Evolutionary conservation across 2,329 filamentous ascomycete species (phyloP).

Genomic region (Xylariaceae sp.): DNA sequence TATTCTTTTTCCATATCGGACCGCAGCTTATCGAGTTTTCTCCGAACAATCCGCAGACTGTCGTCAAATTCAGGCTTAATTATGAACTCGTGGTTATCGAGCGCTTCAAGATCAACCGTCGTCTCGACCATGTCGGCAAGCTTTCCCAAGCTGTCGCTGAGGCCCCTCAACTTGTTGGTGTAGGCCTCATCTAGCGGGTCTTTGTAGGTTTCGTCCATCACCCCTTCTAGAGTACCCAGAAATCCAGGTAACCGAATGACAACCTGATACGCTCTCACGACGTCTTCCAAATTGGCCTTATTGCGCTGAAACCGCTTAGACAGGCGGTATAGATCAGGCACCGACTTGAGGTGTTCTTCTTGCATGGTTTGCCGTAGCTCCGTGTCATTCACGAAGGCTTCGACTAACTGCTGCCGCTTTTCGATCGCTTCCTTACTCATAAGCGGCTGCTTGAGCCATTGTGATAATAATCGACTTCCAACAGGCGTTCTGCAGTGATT

Average conservation of each 20-base stretch:
- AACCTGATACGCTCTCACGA: slow-evolving; percentile 94
- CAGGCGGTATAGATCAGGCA: slow-evolving; percentile 91
- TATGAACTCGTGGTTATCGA: slow-evolving; percentile 97
- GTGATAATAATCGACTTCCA: slow-evolving; percentile 85
- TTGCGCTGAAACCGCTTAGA: slow-evolving; percentile 95
- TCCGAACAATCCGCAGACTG: slow-evolving; percentile 82
- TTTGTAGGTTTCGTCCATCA: slow-evolving; percentile 95
- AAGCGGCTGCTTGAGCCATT: slow-evolving; percentile 97
- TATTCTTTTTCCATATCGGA: slow-evolving; percentile 87
- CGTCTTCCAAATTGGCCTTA: slow-evolving; percentile 91
- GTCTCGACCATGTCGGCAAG: slow-evolving; percentile 98
- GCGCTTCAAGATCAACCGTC: slow-evolving; percentile 91
- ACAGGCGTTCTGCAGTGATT: slow-evolving; percentile 98
- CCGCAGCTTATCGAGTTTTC: slow-evolving; percentile 85
- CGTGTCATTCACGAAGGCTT: slow-evolving; percentile 92
- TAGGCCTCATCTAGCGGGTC: slow-evolving; percentile 87
- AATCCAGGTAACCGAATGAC: slow-evolving; percentile 91
- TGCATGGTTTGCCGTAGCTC: slow-evolving; percentile 95
- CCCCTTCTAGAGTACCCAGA: slow-evolving; percentile 83
- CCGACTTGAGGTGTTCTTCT: slow-evolving; percentile 90
- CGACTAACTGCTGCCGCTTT: slow-evolving; percentile 89
- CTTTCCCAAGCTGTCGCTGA: slow-evolving; percentile 80
- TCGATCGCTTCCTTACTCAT: slow-evolving; percentile 92
- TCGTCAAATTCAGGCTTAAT: slow-evolving; percentile 99
- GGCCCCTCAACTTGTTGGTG: slow-evolving; percentile 79